Evolutionary conservation across 768 basidiomycete genomes (phyloP).

Genomic region (Symmetrospora coprosmae): DNA sequence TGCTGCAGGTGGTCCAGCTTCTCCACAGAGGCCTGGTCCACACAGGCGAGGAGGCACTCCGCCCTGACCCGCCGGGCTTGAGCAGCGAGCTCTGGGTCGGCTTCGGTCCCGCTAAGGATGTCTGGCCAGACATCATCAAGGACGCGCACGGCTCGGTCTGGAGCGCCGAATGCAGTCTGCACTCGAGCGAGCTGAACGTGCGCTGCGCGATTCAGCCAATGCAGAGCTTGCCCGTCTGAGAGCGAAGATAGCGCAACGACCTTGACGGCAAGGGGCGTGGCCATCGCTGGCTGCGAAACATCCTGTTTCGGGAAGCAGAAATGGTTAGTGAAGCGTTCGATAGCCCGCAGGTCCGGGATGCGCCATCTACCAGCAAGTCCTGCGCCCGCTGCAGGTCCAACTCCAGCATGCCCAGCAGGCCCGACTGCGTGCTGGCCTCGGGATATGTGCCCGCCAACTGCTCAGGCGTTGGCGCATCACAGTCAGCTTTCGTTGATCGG

Average conservation of each 20-base stretch:
- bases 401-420: slow-evolving; percentile 6
- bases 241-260: neutral
- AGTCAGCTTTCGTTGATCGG: no score
- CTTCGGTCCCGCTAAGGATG: neutral
- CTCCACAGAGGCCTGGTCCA: neutral
- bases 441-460: neutral
- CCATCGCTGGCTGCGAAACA: neutral
- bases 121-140: slow-evolving; percentile 7
- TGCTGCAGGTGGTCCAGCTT: no score
- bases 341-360: no score
- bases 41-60: neutral
- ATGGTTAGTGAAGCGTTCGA: no score
- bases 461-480: no score
- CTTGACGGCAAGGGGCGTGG: neutral
- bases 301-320: no score
- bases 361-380: neutral
- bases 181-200: slow-evolving; percentile 1
- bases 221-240: slow-evolving; percentile 7
- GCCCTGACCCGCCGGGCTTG: neutral
- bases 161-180: neutral
- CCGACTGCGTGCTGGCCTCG: neutral
- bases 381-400: neutral
- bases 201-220: neutral
- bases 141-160: slow-evolving; percentile 7
- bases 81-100: neutral